Conservation (phyloP, 2,329 filamentous ascomycete species). For the Hypoxylon rubiginosum region DNA sequence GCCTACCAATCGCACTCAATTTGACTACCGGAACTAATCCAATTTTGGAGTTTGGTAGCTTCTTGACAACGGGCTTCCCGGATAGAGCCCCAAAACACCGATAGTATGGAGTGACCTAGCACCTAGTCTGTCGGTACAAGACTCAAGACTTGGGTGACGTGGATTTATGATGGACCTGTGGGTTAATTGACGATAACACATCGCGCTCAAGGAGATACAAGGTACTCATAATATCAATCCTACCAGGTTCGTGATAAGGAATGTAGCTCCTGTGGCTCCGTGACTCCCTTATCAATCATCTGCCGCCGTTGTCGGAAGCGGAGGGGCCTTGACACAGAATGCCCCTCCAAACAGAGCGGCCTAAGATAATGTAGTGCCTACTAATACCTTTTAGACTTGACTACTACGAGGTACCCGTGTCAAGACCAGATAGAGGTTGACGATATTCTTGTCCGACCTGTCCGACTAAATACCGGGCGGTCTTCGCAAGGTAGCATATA, state of each 20-base stretch:
- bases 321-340: constrained; percentile 20
- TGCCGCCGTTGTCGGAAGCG: constrained; percentile 37
- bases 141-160: neutral
- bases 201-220: neutral
- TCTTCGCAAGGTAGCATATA: neutral
- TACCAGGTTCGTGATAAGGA: constrained; percentile 27
- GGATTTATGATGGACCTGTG: neutral
- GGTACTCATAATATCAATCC: neutral
- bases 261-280: neutral
- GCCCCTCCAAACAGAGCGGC: constrained; percentile 25
- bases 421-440: neutral
- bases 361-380: constrained; percentile 1
- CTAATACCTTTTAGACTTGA: neutral
- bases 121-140: no score
- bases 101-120: neutral
- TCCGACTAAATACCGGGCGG: neutral
- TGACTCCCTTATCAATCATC: constrained; percentile 20
- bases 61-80: neutral
- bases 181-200: no score
- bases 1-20: neutral
- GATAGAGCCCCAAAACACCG: neutral
- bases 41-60: neutral
- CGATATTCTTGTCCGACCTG: no score
- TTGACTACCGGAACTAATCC: neutral
- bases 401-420: neutral